These are phyloP conservation scores for Globisporangium parvum DNA, from an alignment of 352 stramenopile genomes.

Conservation along the genomic window DNA sequence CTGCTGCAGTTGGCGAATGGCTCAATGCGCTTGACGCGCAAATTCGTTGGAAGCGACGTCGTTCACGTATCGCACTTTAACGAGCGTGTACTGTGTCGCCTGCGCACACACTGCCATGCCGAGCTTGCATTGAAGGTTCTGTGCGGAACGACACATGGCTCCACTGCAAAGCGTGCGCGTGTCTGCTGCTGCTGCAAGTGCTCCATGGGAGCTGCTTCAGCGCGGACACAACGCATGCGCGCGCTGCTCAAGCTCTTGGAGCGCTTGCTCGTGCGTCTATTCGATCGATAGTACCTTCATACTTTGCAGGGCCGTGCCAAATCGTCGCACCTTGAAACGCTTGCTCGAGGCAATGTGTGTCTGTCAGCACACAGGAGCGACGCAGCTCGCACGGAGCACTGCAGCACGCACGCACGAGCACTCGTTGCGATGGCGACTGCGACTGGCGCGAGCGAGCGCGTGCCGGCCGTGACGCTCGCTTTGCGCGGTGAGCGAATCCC, in stretches of 20 bases:
- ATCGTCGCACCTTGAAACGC: too few species aligned
- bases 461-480: conserved; percentile 29
- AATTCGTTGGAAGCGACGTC: conserved; percentile 7
- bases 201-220: too few species aligned
- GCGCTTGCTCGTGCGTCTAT: too few species aligned
- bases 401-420: neutral
- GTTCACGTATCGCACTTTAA: conserved; percentile 3
- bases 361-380: too few species aligned
- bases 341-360: too few species aligned
- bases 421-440: neutral
- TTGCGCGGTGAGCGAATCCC: conserved; percentile 40
- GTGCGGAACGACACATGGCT: too few species aligned
- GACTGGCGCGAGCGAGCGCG: neutral
- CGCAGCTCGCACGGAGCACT: too few species aligned
- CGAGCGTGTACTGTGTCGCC: neutral
- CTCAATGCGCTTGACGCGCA: conserved; percentile 4
- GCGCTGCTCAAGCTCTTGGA: too few species aligned
- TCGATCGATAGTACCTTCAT: too few species aligned
- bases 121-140: neutral
- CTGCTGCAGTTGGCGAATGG: conserved; percentile 3
- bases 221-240: too few species aligned
- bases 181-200: neutral
- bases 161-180: neutral
- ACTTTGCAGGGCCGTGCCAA: too few species aligned
- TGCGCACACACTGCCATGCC: too few species aligned